Conservation (phyloP, 176 grass and related monocot genomes). For the Stipa capillata region DNA sequence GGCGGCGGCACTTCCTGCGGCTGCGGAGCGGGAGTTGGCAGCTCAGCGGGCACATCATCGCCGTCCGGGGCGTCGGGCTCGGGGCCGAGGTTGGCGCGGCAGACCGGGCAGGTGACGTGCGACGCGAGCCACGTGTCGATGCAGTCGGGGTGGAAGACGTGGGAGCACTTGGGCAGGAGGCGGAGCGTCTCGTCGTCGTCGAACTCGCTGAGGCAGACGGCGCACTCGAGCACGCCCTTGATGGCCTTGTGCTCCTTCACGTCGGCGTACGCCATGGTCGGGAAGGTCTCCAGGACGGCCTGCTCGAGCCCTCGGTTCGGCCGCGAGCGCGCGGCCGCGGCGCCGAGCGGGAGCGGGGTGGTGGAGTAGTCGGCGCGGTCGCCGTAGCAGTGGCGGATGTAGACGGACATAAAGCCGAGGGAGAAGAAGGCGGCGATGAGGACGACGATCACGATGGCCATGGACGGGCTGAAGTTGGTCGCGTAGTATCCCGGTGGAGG, state of each 20-base stretch:
- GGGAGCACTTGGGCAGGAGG: conserved; percentile 76
- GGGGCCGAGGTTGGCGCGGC: conserved; percentile 64
- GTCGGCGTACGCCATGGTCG: conserved; percentile 76
- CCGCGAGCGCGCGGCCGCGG: conserved; percentile 16
- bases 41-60: not conserved
- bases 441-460: conserved; percentile 67
- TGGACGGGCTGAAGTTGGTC: conserved; percentile 54
- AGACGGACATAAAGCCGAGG: conserved; percentile 83
- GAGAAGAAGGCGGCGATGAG: conserved; percentile 78
- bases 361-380: not conserved
- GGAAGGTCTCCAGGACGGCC: conserved; percentile 51
- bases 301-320: conserved; percentile 47
- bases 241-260: conserved; percentile 66
- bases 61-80: not conserved
- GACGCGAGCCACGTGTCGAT: conserved; percentile 78
- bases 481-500: not conserved
- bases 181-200: conserved; percentile 84
- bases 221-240: conserved; percentile 81
- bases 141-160: conserved; percentile 93
- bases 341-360: not conserved
- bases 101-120: conserved; percentile 82
- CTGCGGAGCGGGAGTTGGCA: not conserved
- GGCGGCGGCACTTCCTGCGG: not conserved
- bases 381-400: conserved; percentile 59
- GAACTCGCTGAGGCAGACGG: conserved; percentile 94